These are phyloP conservation scores for Paecilomyces formosus DNA, from an alignment of 2,329 filamentous ascomycete species.

Conservation along the genomic window DNA sequence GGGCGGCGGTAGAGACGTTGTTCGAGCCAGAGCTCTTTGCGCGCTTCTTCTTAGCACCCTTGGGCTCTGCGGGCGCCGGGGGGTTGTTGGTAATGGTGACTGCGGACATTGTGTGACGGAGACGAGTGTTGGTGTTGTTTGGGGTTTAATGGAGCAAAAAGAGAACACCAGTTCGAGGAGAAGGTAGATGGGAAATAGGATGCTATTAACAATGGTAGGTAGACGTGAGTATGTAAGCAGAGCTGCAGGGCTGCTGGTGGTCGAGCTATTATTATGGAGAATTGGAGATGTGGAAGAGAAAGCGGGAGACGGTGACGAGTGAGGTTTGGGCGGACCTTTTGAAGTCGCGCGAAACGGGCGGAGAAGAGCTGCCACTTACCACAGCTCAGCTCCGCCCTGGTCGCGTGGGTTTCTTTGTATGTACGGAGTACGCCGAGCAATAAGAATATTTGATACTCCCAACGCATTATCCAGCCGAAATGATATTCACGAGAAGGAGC, in stretches of 20 bases:
- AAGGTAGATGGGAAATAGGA: conserved; percentile 8
- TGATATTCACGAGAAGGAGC: not conserved
- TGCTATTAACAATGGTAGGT: not conserved
- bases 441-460: not conserved
- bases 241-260: conserved; percentile 1
- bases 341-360: conserved; percentile 2
- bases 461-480: no score
- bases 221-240: conserved; percentile 5
- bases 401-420: not conserved
- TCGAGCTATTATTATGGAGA: conserved; percentile 9
- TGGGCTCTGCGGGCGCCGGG: conserved; percentile 53
- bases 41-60: conserved; percentile 61
- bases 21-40: conserved; percentile 38
- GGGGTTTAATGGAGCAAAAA: not conserved
- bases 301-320: conserved; percentile 1
- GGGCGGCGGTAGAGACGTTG: conserved; percentile 29
- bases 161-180: not conserved
- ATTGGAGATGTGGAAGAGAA: not conserved
- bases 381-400: not conserved
- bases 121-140: conserved; percentile 1
- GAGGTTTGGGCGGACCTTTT: not conserved
- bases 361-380: not conserved
- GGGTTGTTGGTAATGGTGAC: conserved; percentile 57
- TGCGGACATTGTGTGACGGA: conserved; percentile 50
- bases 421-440: no score